Evolutionary conservation across 805 yeast species (phyloP), one percentile per base, ranked within the genome.

Genomic region (Myxozyma kluyveri): DNA sequence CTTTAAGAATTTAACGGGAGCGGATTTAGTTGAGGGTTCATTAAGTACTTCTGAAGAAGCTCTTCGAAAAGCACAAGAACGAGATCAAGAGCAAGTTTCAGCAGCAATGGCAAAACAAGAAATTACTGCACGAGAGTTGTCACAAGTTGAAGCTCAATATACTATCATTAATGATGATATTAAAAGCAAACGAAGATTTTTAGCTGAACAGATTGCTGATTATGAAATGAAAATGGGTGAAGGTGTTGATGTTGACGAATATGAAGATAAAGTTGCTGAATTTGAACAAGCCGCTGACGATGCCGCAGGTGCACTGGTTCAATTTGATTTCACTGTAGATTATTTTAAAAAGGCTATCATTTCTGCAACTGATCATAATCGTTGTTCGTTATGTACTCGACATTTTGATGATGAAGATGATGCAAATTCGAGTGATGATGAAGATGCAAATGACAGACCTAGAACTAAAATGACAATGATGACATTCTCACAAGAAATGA

Each of bases 381-480:
- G 78, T 43, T 91, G 97, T 67, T 70, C 83, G 39, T 70, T 90
- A 40, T 91, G 98, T 67, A 78, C 79, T 18, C 74, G 95, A 45
- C 72, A 76, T 10, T 86, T 89, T 67, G 77, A 77, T 14, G 72
- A 70, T 7, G 62, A 63, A 27, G 22, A 44, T 5, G 47, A 31
- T 9, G n/a, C n/a, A n/a, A 44, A 37, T 3, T 24, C 18, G 31
- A 29, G 47, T 43, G 50, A 47, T 0, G 67, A 63, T 1, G 63
- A 63, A 4, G 39, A 61, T 10, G 53, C 63, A 2, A 19, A 45
- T 18, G 43, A 36, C 31, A n/a, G n/a, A n/a, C n/a, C n/a, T n/a
- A n/a, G n/a, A n/a, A n/a, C n/a, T n/a, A n/a, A n/a, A n/a, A 26
- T 45, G 3, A 45, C 38, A 7, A 37, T 45, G 36, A 33, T 29